Percentiles rank a stretch among this genome's conserved stretches.
phyloP scores from a whole-genome alignment of 169 alveolate genomes.

The Prorocentrum cordatum region DNA sequence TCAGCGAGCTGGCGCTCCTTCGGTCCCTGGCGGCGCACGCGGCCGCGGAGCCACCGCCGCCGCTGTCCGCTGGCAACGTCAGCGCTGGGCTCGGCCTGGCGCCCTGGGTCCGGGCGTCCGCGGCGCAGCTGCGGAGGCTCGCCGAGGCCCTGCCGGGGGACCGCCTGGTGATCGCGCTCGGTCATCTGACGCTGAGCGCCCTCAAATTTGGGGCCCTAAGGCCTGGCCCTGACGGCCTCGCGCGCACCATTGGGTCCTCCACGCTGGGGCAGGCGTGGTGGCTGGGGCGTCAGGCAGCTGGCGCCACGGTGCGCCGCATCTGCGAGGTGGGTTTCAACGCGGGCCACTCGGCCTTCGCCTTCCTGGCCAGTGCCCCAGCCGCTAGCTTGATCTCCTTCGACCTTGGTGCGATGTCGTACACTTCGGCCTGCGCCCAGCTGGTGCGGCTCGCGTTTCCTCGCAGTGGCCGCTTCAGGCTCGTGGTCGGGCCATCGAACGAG shows the following conservation, averaged over 20 bases:
- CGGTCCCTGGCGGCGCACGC: no score
- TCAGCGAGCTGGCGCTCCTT: no score
- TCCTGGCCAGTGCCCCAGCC: not conserved
- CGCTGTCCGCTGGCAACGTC: no score
- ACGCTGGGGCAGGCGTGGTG: conserved; percentile 38
- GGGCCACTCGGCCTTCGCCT: conserved; percentile 43
- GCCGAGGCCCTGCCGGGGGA: no score
- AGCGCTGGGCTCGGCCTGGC: no score
- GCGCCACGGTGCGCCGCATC: not conserved
- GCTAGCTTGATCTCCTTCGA: conserved; percentile 9
- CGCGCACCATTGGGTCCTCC: conserved; percentile 4
- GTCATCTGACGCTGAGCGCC: no score
- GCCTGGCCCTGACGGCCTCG: conserved; percentile 6
- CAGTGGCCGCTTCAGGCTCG: not conserved
- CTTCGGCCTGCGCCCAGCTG: conserved; percentile 21
- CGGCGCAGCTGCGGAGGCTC: no score
- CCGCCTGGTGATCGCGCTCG: no score
- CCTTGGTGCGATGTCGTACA: conserved; percentile 20
- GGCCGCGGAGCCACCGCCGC: no score
- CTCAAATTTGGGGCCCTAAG: no score
- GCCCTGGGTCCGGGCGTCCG: no score
- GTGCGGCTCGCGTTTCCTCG: conserved; percentile 5
- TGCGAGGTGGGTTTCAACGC: conserved; percentile 60
- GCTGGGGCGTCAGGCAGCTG: conserved; percentile 20
- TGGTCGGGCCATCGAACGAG: conserved; percentile 25